A percentile compares a stretch with the other conserved stretches of the same genome.
Evolutionary conservation across 2,329 filamentous ascomycete species (phyloP).

Genomic region (Pyrenochaeta sp.): DNA sequence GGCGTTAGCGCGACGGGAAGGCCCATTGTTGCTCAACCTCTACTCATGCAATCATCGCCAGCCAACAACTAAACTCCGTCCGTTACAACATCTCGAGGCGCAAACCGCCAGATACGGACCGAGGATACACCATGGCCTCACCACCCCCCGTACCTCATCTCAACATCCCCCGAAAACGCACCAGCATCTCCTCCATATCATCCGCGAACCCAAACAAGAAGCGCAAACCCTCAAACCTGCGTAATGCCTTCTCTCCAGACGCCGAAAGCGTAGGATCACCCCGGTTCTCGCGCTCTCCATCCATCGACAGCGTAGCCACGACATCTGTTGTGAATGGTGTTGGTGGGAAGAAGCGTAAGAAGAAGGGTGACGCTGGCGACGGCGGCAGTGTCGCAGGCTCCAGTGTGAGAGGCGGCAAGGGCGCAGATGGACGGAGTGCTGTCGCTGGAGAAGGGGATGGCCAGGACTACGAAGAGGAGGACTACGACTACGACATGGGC

Average conservation of each 20-base stretch:
- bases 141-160: conserved; percentile 61
- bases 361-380: conserved; percentile 28
- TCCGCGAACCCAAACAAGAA: conserved; percentile 60
- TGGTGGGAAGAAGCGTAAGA: conserved; percentile 65
- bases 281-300: conserved; percentile 68
- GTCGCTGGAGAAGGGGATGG: conserved; percentile 57
- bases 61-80: background rate
- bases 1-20: too few relatives aligned
- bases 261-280: conserved; percentile 57
- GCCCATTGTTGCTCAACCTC: too few relatives aligned
- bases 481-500: conserved; percentile 59
- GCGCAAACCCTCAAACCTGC: conserved; percentile 76
- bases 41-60: too few relatives aligned
- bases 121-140: conserved; percentile 65
- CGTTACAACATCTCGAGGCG: too few relatives aligned
- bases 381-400: conserved; percentile 48
- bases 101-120: too few relatives aligned
- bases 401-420: conserved; percentile 38
- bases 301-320: conserved; percentile 67
- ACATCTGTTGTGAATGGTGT: conserved; percentile 50
- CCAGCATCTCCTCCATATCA: conserved; percentile 61
- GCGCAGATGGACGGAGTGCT: conserved; percentile 43
- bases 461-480: conserved; percentile 66
- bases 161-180: conserved; percentile 69
- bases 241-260: conserved; percentile 80